These are phyloP conservation scores for Prinsepia uniflora DNA, from an alignment of 306 rosid genomes.

Conservation along the genomic window DNA sequence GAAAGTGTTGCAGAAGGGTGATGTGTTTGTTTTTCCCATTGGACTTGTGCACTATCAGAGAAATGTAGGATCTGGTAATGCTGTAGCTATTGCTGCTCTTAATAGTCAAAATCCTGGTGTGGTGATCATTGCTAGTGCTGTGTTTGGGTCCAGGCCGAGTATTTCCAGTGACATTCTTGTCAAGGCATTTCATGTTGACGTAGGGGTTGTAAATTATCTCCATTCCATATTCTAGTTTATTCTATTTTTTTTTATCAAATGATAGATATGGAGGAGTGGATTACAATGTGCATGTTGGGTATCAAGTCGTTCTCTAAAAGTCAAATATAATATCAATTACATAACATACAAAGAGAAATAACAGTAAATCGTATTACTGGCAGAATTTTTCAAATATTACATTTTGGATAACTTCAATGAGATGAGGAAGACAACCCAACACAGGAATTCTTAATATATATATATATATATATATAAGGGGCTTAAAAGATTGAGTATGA, in stretches of 20 bases:
- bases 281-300: no score
- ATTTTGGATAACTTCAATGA: no score
- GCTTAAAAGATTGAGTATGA: no score
- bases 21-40: conserved; percentile 36
- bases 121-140: conserved; percentile 22
- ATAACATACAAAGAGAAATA: no score
- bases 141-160: conserved; percentile 34
- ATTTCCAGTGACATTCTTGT: conserved; percentile 25
- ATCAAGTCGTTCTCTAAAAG: no score
- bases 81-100: conserved; percentile 33
- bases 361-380: no score
- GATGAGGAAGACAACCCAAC: no score
- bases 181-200: conserved; percentile 32
- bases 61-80: conserved; percentile 26
- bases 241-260: background rate
- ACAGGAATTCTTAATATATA: no score
- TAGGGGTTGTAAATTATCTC: conserved; percentile 24
- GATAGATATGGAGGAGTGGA: no score
- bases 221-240: conserved; percentile 20
- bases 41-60: conserved; percentile 40
- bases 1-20: conserved; percentile 36
- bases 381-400: no score
- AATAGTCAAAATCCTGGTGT: conserved; percentile 43
- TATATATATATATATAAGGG: no score
- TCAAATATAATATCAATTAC: no score